Evolutionary conservation across 768 basidiomycete species (phyloP), one percentile per base, ranked within the genome.

Genomic region (Lentinula boryana): DNA sequence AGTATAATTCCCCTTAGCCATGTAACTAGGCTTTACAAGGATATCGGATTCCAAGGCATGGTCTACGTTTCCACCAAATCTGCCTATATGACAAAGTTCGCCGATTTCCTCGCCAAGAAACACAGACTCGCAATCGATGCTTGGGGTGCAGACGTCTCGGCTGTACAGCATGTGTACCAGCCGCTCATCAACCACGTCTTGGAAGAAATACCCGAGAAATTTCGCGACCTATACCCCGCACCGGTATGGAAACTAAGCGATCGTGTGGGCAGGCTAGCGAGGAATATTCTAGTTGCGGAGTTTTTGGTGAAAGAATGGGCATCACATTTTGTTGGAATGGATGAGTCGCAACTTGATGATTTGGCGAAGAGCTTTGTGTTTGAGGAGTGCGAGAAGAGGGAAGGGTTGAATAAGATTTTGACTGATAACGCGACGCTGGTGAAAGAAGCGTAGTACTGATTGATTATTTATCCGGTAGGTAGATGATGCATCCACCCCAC

Each of bases 11-110:
- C 84, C 85, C 84, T 65, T 82, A 81, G 31, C 71, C 87, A 59
- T 85, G 83, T 68, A 92, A 92, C 93, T 75, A 93, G 92, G 92
- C 74, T 91, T 18, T 93, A 89, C 81, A 93, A 89, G 66, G 88
- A 90, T 66, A 88, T 89, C 65, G 89, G 89, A n/a, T 88, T 87
- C 79, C 88, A 91, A 73, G 91, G 91, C 40, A 91, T 93, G 89
- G 86, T 89, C 32, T 83, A 89, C 71, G 77, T 86, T 66, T 80
- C 81, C n/a, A 78, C 76, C 12, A 81, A 85, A 13, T 85, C 89
- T 3, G 79, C 87, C 3, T 93, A 91, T 75, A 86, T 87, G 78
- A 81, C 75, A 54, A 82, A 87, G 54, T 80, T 93, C 74, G 73
- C 76, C 51, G 76, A 81, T 35, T 91, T 91, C 76, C 79, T 91